These are phyloP conservation scores for Daldinia loculata DNA, from an alignment of 495 filamentous ascomycete species.

Conservation along the genomic window DNA sequence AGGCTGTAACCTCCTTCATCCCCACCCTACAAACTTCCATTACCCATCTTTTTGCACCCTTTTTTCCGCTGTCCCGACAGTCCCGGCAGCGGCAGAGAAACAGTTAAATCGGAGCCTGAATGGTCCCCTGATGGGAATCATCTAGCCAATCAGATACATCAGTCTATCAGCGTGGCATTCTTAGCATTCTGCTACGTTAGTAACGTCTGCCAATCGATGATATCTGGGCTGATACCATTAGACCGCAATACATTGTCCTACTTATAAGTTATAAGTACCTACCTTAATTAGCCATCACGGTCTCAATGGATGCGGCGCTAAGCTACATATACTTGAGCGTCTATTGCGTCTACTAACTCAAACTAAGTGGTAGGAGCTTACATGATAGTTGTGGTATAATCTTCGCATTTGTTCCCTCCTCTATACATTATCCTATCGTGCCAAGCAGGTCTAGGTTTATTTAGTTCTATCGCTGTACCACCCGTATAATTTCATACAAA, in stretches of 20 bases:
- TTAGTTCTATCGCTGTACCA: slow-evolving; percentile 1
- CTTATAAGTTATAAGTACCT: slow-evolving; percentile 5
- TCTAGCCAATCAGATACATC: slow-evolving; percentile 29
- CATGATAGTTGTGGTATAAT: not conserved
- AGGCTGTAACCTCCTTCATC: not conserved
- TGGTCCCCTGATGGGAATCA: slow-evolving; percentile 1
- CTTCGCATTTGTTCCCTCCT: slow-evolving; percentile 1
- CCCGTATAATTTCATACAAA: slow-evolving; percentile 10
- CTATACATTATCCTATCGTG: slow-evolving; percentile 31
- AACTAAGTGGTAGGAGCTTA: slow-evolving; percentile 6
- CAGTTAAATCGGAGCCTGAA: slow-evolving; percentile 24
- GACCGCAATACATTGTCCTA: slow-evolving; percentile 11
- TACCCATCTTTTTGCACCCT: slow-evolving; percentile 1
- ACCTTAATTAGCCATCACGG: not conserved
- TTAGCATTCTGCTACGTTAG: slow-evolving; percentile 20
- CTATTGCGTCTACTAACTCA: slow-evolving; percentile 6
- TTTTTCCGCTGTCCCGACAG: slow-evolving; percentile 29
- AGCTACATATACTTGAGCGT: slow-evolving; percentile 18
- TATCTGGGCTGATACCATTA: slow-evolving; percentile 13
- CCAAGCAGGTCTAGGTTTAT: slow-evolving; percentile 36
- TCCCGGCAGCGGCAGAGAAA: slow-evolving; percentile 18
- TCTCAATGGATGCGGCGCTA: slow-evolving; percentile 30
- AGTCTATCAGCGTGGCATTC: slow-evolving; percentile 28
- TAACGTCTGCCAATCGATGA: slow-evolving; percentile 20
- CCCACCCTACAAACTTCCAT: not conserved